A percentile compares a stretch with the other conserved stretches of the same genome.
Conservation (phyloP, 2,329 filamentous ascomycete genomes). For the Aquanectria penicillioides region DNA sequence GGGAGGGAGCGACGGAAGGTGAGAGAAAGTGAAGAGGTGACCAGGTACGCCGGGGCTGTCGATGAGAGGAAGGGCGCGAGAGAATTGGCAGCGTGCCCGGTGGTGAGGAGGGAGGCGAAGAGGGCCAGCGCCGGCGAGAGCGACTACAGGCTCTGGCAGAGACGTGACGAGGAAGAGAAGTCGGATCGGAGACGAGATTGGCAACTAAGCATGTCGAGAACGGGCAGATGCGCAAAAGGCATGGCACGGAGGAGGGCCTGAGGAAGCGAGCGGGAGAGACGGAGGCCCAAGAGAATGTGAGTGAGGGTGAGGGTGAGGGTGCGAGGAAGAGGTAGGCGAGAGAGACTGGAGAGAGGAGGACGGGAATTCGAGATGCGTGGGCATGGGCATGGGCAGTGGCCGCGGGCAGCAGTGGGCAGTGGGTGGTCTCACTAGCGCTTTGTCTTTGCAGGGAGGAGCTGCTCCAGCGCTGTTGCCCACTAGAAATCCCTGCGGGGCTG, state of each 20-base stretch:
- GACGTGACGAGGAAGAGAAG: conserved; percentile 34
- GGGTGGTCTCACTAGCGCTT: conserved; percentile 24
- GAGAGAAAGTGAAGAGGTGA: conserved; percentile 7
- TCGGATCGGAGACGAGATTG: conserved; percentile 37
- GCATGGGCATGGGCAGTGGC: conserved; percentile 22
- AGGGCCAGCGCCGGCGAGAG: conserved; percentile 31
- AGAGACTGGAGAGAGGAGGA: conserved; percentile 20
- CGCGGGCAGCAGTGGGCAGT: conserved; percentile 23
- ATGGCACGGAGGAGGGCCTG: conserved; percentile 33
- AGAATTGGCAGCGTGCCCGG: conserved; percentile 34
- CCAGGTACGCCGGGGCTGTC: conserved; percentile 10
- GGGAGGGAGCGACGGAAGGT: conserved; percentile 21
- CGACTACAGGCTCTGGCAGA: conserved; percentile 36
- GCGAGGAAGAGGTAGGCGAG: conserved; percentile 28
- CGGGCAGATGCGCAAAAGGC: conserved; percentile 29
- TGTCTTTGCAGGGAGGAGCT: conserved; percentile 18
- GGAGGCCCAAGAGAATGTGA: conserved; percentile 38
- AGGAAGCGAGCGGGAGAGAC: conserved; percentile 18
- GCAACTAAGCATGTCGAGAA: conserved; percentile 42
- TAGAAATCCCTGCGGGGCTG: conserved; percentile 22
- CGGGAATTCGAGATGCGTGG: conserved; percentile 21
- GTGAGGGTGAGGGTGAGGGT: conserved; percentile 40
- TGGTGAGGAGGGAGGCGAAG: conserved; percentile 22
- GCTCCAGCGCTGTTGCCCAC: conserved; percentile 18
- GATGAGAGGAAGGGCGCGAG: conserved; percentile 17